Evolutionary conservation across 441 rosid species (phyloP).

Genomic region (Francoa sonchifolia): DNA sequence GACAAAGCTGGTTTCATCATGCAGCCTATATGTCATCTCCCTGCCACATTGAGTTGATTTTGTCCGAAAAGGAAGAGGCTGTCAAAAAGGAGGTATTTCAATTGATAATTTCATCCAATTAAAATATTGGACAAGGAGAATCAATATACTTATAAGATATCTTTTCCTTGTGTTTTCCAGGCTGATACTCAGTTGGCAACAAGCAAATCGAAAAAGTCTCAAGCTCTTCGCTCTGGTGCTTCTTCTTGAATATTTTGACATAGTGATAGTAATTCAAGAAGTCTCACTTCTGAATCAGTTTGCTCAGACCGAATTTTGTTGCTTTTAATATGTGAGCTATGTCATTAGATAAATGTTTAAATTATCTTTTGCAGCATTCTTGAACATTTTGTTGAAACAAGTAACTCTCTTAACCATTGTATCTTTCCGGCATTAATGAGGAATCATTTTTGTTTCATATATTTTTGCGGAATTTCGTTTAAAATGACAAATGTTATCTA

Average conservation of each 20-base stretch:
- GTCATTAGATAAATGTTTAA: too few relatives aligned
- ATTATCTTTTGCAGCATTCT: too few relatives aligned
- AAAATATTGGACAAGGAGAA: background rate
- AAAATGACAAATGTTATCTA: too few relatives aligned
- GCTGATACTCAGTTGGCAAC: conserved; percentile 63
- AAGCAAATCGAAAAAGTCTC: conserved; percentile 37
- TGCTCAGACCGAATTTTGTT: background rate
- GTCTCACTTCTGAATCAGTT: too few relatives aligned
- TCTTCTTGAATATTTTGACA: conserved; percentile 11
- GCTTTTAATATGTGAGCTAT: background rate
- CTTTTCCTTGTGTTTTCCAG: conserved; percentile 17
- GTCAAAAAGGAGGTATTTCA: conserved; percentile 77
- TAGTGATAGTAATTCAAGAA: conserved; percentile 1
- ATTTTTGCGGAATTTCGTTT: too few relatives aligned
- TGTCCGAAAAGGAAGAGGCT: conserved; percentile 89
- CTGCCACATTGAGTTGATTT: conserved; percentile 78
- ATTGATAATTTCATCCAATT: background rate
- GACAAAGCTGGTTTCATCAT: background rate
- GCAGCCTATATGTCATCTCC: conserved; percentile 97
- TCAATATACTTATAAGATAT: background rate
- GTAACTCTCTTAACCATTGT: too few relatives aligned
- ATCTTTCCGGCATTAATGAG: too few relatives aligned
- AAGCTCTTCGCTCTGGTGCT: conserved; percentile 21
- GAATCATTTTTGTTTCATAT: too few relatives aligned
- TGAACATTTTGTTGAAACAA: too few relatives aligned